Percentiles rank a stretch among this genome's conserved stretches.
Conservation (phyloP, 106 monocot species). For the Amphibolis antarctica region DNA sequence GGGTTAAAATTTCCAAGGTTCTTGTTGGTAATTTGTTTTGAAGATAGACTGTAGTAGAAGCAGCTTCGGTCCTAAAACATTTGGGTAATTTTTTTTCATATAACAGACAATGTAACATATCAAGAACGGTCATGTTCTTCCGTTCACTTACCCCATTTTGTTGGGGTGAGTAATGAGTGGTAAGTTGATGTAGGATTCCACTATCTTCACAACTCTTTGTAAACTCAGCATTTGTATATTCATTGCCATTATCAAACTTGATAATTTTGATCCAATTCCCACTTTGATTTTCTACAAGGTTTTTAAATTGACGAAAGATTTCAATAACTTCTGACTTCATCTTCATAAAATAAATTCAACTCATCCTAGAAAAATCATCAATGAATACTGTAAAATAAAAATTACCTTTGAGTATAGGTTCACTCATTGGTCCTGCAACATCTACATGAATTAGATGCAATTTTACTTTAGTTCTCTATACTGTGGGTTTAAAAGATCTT, state of each 20-base stretch:
- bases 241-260: neutral
- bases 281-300: neutral
- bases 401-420: neutral
- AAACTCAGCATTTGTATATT: slow-evolving; percentile 1
- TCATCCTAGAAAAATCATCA: neutral
- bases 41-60: neutral
- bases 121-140: neutral
- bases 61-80: slow-evolving; percentile 2
- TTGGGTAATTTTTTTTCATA: neutral
- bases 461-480: no score
- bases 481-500: no score
- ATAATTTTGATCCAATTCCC: neutral
- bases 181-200: neutral
- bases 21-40: slow-evolving; percentile 6
- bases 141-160: slow-evolving; percentile 5
- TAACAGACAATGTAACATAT: neutral
- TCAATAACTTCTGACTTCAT: neutral
- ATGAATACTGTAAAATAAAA: neutral
- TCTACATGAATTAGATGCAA: neutral
- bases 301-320: slow-evolving; percentile 1
- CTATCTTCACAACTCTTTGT: neutral
- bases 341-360: neutral
- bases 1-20: neutral
- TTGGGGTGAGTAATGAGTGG: slow-evolving; percentile 3
- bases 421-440: neutral